These are phyloP conservation scores for Pestalotiopsis sp. DNA, from an alignment of 2,329 filamentous ascomycete genomes.

Conservation along the genomic window DNA sequence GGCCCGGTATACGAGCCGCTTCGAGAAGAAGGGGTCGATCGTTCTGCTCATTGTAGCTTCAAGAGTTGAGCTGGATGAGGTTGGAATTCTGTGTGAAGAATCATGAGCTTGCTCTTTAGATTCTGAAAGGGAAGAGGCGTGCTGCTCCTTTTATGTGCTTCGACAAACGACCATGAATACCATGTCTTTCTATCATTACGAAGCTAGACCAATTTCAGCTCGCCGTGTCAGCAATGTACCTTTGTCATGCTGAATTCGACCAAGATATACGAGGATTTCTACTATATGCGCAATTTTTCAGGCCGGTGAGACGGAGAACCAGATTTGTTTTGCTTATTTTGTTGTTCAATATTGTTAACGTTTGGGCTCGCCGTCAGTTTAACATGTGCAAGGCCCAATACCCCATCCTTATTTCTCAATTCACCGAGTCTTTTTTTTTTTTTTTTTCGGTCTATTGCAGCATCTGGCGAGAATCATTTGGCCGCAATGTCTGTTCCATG, in stretches of 20 bases:
- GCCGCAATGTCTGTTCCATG: no score
- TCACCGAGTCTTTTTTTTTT: no score
- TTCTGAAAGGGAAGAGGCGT: neutral
- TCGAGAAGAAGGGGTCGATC: slow-evolving; percentile 33
- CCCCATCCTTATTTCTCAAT: no score
- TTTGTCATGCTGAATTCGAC: neutral
- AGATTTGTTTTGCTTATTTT: no score
- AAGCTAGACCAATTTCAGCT: slow-evolving; percentile 1
- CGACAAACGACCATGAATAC: neutral
- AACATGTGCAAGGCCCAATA: no score
- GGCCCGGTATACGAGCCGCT: slow-evolving; percentile 37
- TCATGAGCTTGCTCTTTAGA: neutral
- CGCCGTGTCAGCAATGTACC: neutral
- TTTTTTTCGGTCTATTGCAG: no score
- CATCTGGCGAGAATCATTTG: no score
- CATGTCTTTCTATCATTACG: neutral
- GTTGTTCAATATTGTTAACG: no score
- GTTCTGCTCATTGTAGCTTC: slow-evolving; percentile 14
- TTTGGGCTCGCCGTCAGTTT: no score
- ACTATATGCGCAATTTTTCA: neutral
- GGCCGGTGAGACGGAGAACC: neutral
- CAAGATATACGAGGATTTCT: neutral
- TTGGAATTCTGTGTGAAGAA: neutral
- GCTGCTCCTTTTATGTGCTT: neutral
- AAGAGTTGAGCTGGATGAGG: neutral